phyloP scores from a whole-genome alignment of 2,329 filamentous ascomycete species.

The Septoria linicola region DNA sequence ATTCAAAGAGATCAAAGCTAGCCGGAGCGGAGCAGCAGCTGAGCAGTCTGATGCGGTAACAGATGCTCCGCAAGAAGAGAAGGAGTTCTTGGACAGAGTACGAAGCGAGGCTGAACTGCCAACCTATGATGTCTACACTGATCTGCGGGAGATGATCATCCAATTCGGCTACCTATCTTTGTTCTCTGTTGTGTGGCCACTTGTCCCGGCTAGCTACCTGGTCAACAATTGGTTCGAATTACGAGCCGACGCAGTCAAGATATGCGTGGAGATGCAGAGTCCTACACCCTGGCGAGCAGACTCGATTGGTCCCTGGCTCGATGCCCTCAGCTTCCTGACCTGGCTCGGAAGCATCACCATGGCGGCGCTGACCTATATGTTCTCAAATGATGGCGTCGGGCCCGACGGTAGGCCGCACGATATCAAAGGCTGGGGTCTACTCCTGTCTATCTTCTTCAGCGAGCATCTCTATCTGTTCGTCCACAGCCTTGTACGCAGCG shows the following conservation, averaged over 20 bases:
- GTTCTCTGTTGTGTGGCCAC: slow-evolving; percentile 91
- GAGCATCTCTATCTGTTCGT: slow-evolving; percentile 87
- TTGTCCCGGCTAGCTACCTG: slow-evolving; percentile 85
- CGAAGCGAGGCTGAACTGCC: slow-evolving; percentile 79
- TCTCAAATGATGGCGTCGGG: slow-evolving; percentile 67
- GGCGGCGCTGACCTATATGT: slow-evolving; percentile 85
- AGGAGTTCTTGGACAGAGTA: slow-evolving; percentile 74
- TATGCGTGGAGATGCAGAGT: slow-evolving; percentile 82
- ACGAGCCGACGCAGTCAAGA: slow-evolving; percentile 90
- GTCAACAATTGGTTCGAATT: slow-evolving; percentile 97
- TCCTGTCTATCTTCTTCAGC: slow-evolving; percentile 78
- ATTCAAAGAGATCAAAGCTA: slow-evolving; percentile 71
- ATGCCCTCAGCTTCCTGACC: slow-evolving; percentile 81
- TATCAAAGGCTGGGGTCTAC: slow-evolving; percentile 75
- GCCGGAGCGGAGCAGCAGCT: slow-evolving; percentile 50
- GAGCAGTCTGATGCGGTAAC: slow-evolving; percentile 39
- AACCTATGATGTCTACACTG: slow-evolving; percentile 82
- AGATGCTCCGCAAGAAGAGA: slow-evolving; percentile 73
- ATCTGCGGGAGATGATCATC: slow-evolving; percentile 91
- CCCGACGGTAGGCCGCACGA: slow-evolving; percentile 65
- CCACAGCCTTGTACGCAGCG: slow-evolving; percentile 68
- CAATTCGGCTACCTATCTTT: slow-evolving; percentile 81
- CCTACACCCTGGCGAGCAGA: slow-evolving; percentile 88
- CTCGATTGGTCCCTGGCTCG: slow-evolving; percentile 90
- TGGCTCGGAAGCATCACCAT: slow-evolving; percentile 91